phyloP scores from a whole-genome alignment of 371 early-diverging fungal species.

The Thermomucor indicae-seudaticae region DNA sequence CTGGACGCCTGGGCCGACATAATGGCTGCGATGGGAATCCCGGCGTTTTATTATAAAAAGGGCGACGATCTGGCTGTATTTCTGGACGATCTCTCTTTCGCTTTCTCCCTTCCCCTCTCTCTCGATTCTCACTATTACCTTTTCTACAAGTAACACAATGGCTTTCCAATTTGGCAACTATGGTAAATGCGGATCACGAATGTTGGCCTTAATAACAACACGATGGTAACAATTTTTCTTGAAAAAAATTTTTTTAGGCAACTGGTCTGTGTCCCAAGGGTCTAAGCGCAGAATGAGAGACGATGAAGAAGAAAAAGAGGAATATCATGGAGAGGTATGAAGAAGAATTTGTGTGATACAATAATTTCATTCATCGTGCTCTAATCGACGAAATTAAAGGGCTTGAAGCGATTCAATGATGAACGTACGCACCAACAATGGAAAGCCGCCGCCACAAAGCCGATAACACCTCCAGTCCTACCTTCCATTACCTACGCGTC shows the following conservation, averaged over 20 bases:
- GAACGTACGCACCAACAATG: not conserved
- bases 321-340: not conserved
- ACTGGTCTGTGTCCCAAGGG: no score
- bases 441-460: not conserved
- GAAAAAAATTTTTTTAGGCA: no score
- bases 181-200: conserved; percentile 6
- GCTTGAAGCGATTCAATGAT: conserved; percentile 1
- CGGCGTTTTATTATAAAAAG: no score
- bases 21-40: no score
- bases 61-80: no score
- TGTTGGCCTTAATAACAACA: not conserved
- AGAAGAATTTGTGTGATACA: not conserved
- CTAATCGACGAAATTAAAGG: not conserved
- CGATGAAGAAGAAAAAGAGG: no score
- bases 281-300: no score
- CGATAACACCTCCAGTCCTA: not conserved
- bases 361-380: not conserved
- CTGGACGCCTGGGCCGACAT: no score
- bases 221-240: not conserved
- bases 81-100: no score
- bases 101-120: no score
- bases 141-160: conserved; percentile 12
- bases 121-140: no score
- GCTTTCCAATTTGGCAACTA: conserved; percentile 17
- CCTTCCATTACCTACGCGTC: conserved; percentile 22